These are phyloP conservation scores for Tillandsia fasciculata DNA, from an alignment of 176 grass and related monocot genomes.

Conservation along the genomic window DNA sequence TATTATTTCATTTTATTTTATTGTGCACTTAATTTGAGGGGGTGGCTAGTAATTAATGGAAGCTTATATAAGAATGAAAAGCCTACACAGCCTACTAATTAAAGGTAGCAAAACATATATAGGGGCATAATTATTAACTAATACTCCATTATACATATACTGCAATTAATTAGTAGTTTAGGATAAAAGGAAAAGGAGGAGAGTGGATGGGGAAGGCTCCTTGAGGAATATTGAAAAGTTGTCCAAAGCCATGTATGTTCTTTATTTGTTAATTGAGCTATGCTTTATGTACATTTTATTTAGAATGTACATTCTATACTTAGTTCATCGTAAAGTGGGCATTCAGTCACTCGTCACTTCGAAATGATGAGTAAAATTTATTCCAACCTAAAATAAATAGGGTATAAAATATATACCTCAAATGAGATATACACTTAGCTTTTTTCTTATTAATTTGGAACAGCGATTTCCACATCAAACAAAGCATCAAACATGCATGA, in stretches of 20 bases:
- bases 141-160: neutral
- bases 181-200: neutral
- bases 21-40: neutral
- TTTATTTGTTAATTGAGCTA: neutral
- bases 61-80: conserved; percentile 5
- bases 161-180: neutral
- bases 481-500: neutral
- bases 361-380: too few relatives aligned
- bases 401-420: too few relatives aligned
- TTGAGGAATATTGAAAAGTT: neutral
- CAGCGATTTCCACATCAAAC: neutral
- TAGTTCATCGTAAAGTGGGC: too few relatives aligned
- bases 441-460: too few relatives aligned
- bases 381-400: too few relatives aligned
- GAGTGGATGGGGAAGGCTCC: conserved; percentile 2
- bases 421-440: too few relatives aligned
- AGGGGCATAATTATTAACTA: conserved; percentile 6
- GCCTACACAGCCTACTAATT: neutral
- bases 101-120: neutral
- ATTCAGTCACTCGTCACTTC: too few relatives aligned
- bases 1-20: neutral
- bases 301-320: too few relatives aligned
- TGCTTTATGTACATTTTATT: too few relatives aligned
- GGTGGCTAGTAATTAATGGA: neutral
- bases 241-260: neutral